Percentiles rank a stretch among this genome's conserved stretches.
Evolutionary conservation across 2,329 filamentous ascomycete genomes (phyloP).

Genomic region (Dactylellina drechsleri): DNA sequence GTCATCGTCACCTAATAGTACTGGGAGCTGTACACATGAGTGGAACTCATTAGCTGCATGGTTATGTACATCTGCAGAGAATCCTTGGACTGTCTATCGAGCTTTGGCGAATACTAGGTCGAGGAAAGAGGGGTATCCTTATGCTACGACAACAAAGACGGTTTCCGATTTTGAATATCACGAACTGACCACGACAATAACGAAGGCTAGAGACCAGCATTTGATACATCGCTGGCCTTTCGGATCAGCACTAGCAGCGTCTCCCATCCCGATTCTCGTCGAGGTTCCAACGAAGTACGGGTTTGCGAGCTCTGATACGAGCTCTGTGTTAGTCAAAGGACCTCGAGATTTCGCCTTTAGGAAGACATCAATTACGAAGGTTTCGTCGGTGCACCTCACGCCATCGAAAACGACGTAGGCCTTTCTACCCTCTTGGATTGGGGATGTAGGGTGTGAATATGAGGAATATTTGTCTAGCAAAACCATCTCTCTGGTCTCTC

Average conservation of each 20-base stretch:
- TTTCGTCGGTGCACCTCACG: slow-evolving; percentile 22
- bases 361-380: slow-evolving; percentile 14
- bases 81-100: no score
- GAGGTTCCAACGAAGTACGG: slow-evolving; percentile 20
- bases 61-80: no score
- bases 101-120: no score
- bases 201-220: no score
- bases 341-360: slow-evolving; percentile 10
- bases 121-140: no score
- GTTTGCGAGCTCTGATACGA: slow-evolving; percentile 4
- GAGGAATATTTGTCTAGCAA: neutral
- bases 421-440: neutral
- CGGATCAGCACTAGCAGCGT: slow-evolving; percentile 12
- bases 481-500: neutral
- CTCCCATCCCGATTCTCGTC: slow-evolving; percentile 26
- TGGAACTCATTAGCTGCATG: no score
- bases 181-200: no score
- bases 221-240: slow-evolving; percentile 13
- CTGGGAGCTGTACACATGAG: no score
- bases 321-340: slow-evolving; percentile 1
- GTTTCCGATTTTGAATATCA: no score
- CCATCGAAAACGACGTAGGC: slow-evolving; percentile 16
- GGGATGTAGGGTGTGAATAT: neutral
- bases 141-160: no score
- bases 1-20: no score